Percentiles rank a stretch among this genome's conserved stretches.
These are phyloP conservation scores for Colletotrichum limetticola DNA, from an alignment of 2,329 filamentous ascomycete genomes.

Conservation along the genomic window DNA sequence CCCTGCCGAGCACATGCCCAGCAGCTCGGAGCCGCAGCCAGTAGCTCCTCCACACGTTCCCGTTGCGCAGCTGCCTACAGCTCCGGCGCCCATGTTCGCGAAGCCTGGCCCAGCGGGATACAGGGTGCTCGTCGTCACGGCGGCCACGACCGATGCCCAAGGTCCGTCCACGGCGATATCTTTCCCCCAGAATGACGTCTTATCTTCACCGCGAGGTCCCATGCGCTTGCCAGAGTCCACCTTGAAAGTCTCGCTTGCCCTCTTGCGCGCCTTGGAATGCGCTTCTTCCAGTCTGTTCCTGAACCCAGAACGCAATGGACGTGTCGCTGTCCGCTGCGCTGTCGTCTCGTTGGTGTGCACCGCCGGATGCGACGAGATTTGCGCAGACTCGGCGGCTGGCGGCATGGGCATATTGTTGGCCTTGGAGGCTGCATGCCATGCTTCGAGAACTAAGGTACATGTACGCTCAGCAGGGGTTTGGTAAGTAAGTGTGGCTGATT, in stretches of 20 bases:
- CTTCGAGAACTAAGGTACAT: constrained; percentile 39
- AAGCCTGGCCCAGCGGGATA: constrained; percentile 33
- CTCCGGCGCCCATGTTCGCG: constrained; percentile 17
- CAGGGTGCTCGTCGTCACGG: constrained; percentile 26
- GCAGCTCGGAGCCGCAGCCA: constrained; percentile 30
- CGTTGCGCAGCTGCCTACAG: constrained; percentile 29
- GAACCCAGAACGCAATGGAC: constrained; percentile 14
- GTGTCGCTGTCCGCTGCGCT: constrained; percentile 1
- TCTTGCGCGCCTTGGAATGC: constrained; percentile 30
- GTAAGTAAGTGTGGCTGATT: not conserved
- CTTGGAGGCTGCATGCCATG: constrained; percentile 56
- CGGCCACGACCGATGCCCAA: constrained; percentile 22
- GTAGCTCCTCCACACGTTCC: constrained; percentile 30
- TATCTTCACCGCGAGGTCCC: constrained; percentile 35
- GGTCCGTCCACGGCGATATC: constrained; percentile 21
- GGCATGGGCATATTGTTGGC: constrained; percentile 58
- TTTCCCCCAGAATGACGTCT: constrained; percentile 30
- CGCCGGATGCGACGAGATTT: constrained; percentile 77
- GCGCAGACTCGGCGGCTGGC: constrained; percentile 60
- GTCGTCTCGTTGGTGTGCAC: constrained; percentile 51
- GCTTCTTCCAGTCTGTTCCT: constrained; percentile 26
- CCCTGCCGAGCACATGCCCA: constrained; percentile 29
- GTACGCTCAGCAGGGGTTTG: not conserved
- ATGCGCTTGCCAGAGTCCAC: constrained; percentile 25
- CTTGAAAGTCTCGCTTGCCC: constrained; percentile 24